Percentiles rank a stretch among this genome's conserved stretches.
These are phyloP conservation scores for Ceratobasidium sp. DNA, from an alignment of 1,284 basidiomycete genomes.

Conservation along the genomic window DNA sequence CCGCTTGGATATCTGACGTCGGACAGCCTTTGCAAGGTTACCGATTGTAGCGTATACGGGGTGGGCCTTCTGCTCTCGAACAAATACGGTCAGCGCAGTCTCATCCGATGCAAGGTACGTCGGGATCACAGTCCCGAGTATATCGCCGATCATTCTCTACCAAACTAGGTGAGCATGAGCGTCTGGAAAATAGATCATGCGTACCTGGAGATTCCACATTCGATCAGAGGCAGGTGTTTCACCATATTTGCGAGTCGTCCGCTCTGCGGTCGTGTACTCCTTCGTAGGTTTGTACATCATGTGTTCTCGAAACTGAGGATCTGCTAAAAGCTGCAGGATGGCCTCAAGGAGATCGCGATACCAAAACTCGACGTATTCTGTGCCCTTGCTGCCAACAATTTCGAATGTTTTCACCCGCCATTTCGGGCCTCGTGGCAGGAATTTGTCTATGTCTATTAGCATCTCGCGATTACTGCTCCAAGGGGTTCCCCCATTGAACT, in stretches of 20 bases:
- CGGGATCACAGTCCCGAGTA: conserved; percentile 23
- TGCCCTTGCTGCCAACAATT: conserved; percentile 45
- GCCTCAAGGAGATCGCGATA: conserved; percentile 52
- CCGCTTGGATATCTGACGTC: conserved; percentile 20
- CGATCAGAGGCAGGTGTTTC: conserved; percentile 38
- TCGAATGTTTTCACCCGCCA: conserved; percentile 30
- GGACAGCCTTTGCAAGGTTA: conserved; percentile 46
- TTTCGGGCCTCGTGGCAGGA: conserved; percentile 4
- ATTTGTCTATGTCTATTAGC: conserved; percentile 17
- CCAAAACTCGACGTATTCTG: conserved; percentile 55
- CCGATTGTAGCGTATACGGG: conserved; percentile 48
- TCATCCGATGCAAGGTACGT: conserved; percentile 46
- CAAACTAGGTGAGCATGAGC: neutral
- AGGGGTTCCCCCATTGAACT: neutral
- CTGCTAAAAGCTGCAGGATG: conserved; percentile 54
- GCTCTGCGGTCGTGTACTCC: neutral
- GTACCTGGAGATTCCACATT: conserved; percentile 45
- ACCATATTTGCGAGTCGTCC: neutral
- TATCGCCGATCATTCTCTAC: conserved; percentile 13
- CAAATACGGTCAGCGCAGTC: conserved; percentile 40
- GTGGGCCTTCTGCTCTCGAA: conserved; percentile 46
- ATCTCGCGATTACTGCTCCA: conserved; percentile 18
- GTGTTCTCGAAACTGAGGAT: conserved; percentile 29
- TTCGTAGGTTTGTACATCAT: conserved; percentile 14
- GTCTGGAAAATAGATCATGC: neutral